These are phyloP conservation scores for Antrodiella citrinella DNA, from an alignment of 768 basidiomycete species.

Conservation along the genomic window DNA sequence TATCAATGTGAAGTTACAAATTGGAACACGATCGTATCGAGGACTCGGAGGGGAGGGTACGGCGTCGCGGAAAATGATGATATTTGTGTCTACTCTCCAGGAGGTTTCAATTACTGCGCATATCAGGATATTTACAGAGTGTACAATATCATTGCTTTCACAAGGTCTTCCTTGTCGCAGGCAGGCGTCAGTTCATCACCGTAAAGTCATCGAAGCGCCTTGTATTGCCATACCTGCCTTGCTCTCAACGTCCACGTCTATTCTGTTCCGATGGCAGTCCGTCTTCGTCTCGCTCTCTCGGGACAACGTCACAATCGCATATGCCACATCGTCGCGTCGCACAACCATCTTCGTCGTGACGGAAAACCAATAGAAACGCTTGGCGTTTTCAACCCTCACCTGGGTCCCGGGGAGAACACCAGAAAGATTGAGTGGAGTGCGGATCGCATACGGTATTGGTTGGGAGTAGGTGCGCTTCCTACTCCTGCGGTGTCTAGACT, in stretches of 20 bases:
- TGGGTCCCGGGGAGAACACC: conserved; percentile 37
- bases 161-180: too few species aligned
- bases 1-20: too few species aligned
- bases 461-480: conserved; percentile 77
- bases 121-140: too few species aligned
- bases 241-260: not conserved
- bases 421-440: conserved; percentile 89
- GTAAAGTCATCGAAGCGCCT: too few species aligned
- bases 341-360: conserved; percentile 63
- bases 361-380: conserved; percentile 83
- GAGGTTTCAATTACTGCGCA: too few species aligned
- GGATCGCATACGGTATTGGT: conserved; percentile 85
- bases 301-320: conserved; percentile 67
- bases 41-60: too few species aligned
- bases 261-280: conserved; percentile 81
- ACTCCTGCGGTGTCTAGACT: conserved; percentile 69
- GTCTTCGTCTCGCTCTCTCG: conserved; percentile 79
- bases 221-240: too few species aligned
- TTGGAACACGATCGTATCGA: too few species aligned
- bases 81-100: too few species aligned
- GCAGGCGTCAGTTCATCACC: too few species aligned
- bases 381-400: conserved; percentile 75
- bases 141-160: too few species aligned
- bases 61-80: too few species aligned
- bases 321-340: conserved; percentile 81